Evolutionary conservation across 495 filamentous ascomycete species (phyloP), one percentile per base, ranked within the genome.

Genomic region (Collariella sp.): DNA sequence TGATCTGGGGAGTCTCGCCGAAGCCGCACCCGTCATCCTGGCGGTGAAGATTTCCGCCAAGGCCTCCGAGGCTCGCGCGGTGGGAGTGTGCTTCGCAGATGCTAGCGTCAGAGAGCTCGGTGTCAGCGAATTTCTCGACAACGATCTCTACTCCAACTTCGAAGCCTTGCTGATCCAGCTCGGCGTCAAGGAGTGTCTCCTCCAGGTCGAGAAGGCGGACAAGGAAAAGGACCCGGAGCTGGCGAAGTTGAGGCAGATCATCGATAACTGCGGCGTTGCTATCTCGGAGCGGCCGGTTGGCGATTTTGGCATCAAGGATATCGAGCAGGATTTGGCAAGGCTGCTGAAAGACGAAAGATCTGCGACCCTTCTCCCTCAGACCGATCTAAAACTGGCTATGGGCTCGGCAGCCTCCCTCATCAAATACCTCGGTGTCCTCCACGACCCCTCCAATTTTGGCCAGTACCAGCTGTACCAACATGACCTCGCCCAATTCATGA

Each of bases 61-160:
- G 64, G 91, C 89, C 2, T 79, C 83, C 0, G 90, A 96, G 67
- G 88, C 86, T 2, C 76, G 94, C 44, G 86, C 79, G 52, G 88
- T 98, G 2, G 93, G 93, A 12, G 91, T 97, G 22, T 96, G 93
- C 70, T 99, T 99, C 72, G 93, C 94, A 7, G 93, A 99, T 79
- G 93, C 93, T 10, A 96, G 88, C 62, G 91, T 96, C 57, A 79
- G 94, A 46, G 93, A 99, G 70, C 79, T 99, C 0, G 93, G 93
- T 23, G 90, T 99, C 35, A 94, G 87, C 76, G 93, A 99, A 66
- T 99, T 99, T 62, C 77, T 95, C 23, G 93, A 99, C 74, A 99
- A 97, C 60, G 94, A 99, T 66, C 75, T 96, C 12, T 99, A 95
- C 68, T 97, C 93, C 39, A 97, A 99, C 67, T 91, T 99, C 53